These are phyloP conservation scores for Pinus tabuliformis DNA, from an alignment of 75 land plant genomes.

Conservation along the genomic window DNA sequence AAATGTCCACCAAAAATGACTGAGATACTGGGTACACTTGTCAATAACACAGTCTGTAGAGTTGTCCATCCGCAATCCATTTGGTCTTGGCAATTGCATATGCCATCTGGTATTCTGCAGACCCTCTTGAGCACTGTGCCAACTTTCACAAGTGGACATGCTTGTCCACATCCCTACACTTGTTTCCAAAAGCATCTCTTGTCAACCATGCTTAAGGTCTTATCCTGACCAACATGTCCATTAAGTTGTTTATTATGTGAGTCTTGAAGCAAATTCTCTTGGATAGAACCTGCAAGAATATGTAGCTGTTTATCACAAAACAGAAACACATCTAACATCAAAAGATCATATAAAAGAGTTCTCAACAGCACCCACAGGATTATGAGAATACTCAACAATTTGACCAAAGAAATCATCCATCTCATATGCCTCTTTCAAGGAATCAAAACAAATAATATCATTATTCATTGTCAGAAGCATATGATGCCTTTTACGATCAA, in stretches of 20 bases:
- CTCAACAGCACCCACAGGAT: neutral
- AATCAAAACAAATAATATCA: slow-evolving; percentile 11
- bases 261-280: neutral
- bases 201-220: slow-evolving; percentile 9
- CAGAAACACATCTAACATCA: slow-evolving; percentile 11
- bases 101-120: slow-evolving; percentile 7
- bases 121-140: slow-evolving; percentile 7
- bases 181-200: slow-evolving; percentile 19
- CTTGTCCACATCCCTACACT: slow-evolving; percentile 12
- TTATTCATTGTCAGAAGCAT: neutral
- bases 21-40: too few species aligned
- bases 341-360: neutral
- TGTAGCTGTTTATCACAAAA: slow-evolving; percentile 12
- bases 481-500: slow-evolving; percentile 6
- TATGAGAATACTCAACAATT: neutral
- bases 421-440: slow-evolving; percentile 10
- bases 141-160: slow-evolving; percentile 5
- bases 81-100: slow-evolving; percentile 10
- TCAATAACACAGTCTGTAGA: too few species aligned
- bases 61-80: slow-evolving; percentile 13
- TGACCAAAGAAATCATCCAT: slow-evolving; percentile 1
- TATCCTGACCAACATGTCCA: slow-evolving; percentile 24
- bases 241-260: slow-evolving; percentile 12
- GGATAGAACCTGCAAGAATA: slow-evolving; percentile 5
- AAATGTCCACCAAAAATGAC: too few species aligned